Evolutionary conservation across 2,329 filamentous ascomycete species (phyloP), one percentile per base, ranked within the genome.

Genomic region (Fusarium sp.): DNA sequence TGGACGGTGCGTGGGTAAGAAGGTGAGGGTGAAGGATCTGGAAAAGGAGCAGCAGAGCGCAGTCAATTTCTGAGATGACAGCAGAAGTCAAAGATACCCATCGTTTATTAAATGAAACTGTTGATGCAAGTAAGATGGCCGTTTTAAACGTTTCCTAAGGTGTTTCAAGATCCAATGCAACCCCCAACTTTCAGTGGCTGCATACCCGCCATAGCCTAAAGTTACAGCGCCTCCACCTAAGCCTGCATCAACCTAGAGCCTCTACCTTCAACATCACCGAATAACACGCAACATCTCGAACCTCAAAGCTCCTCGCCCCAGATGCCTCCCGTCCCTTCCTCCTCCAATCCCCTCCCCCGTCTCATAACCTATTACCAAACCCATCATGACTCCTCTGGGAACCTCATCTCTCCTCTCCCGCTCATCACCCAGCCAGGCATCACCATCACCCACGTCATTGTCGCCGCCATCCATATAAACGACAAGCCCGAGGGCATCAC

Each of bases 401-500:
- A 83, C 8, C 84, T 85, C 69, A 86, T 91, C 72, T 89, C 88
- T 5, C 83, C 89, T 69, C 84, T 90, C 4, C 88, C 88, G 1
- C 83, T 91, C 65, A 80, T 90, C 74, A 85, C 82, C 18, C 82
- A 86, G 56, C 79, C 85, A 6, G 81, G 82, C 66, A 87, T 90
- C 71, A 81, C 86, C 41, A 80, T 89, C 30, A 97, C 95, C 0
- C 95, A 98, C 83, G 87, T 98, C 69, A 95, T 97, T 76, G 84
- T 98, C 58, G 94, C 94, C 7, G 95, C 95, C 14, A 91, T 98
- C 69, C 95, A 98, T 83, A 85, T 98, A 76, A 95, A 97, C 81
- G 87, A 88, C 7, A 83, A 84, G 23, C 91, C 93, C 1, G 87
- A 86, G 10, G 87, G 90, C 68, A 88, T 96, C 76, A 94, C 92